A percentile compares a stretch with the other conserved stretches of the same genome.
These are phyloP conservation scores for Phytophthora tentaculata DNA, from an alignment of 352 stramenopile species.

Conservation along the genomic window DNA sequence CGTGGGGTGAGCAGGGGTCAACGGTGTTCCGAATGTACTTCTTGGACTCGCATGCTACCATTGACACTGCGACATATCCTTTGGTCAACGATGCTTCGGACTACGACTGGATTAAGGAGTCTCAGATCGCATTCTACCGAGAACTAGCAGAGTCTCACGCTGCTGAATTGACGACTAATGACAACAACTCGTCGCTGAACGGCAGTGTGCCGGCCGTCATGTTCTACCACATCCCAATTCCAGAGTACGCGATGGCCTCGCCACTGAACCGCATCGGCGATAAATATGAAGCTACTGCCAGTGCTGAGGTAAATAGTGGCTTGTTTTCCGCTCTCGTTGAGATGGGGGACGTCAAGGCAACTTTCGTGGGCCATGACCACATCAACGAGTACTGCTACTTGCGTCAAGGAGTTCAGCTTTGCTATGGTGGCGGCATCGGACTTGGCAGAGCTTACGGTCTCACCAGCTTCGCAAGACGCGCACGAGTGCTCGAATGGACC, in stretches of 20 bases:
- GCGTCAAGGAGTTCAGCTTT: slow-evolving; percentile 54
- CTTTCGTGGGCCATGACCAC: slow-evolving; percentile 68
- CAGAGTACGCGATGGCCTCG: slow-evolving; percentile 49
- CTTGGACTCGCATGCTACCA: slow-evolving; percentile 54
- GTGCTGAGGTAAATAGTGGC: slow-evolving; percentile 37
- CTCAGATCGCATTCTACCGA: slow-evolving; percentile 52
- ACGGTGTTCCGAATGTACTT: slow-evolving; percentile 79
- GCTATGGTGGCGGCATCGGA: slow-evolving; percentile 60
- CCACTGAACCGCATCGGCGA: slow-evolving; percentile 28
- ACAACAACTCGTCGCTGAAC: slow-evolving; percentile 18
- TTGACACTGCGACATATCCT: slow-evolving; percentile 38
- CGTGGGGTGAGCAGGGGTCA: slow-evolving; percentile 39
- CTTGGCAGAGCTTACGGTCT: slow-evolving; percentile 46
- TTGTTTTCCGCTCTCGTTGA: slow-evolving; percentile 54
- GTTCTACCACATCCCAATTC: slow-evolving; percentile 71
- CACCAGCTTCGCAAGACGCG: slow-evolving; percentile 36
- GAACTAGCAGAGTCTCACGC: slow-evolving; percentile 36
- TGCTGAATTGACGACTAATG: slow-evolving; percentile 3
- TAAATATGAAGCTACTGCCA: slow-evolving; percentile 38
- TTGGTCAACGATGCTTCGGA: slow-evolving; percentile 29
- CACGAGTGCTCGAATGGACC: slow-evolving; percentile 55
- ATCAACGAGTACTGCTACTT: slow-evolving; percentile 68
- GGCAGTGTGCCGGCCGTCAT: slow-evolving; percentile 47
- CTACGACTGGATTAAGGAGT: slow-evolving; percentile 61
- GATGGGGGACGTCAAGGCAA: slow-evolving; percentile 61